Evolutionary conservation across 805 yeast genomes (phyloP).

Genomic region (Candida arabinofermentans): DNA sequence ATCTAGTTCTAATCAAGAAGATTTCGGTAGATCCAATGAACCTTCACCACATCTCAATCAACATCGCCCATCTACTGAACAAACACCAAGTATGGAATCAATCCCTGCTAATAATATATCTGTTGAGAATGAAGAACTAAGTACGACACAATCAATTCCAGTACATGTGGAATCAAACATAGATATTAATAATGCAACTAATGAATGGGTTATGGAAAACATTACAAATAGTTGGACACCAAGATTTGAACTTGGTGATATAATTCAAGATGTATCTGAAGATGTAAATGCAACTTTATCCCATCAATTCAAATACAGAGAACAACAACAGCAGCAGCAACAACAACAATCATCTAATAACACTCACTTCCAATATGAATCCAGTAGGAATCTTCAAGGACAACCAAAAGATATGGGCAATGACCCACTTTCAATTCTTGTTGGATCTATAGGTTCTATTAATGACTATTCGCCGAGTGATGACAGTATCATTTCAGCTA

Average conservation of each 20-base stretch:
- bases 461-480: no score
- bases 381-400: no score
- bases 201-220: slow-evolving; percentile 3
- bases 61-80: background rate
- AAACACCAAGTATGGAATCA: background rate
- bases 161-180: background rate
- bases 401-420: background rate
- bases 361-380: no score
- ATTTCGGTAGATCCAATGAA: background rate
- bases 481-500: no score
- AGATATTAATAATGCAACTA: background rate
- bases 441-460: background rate
- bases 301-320: background rate
- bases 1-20: background rate
- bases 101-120: background rate
- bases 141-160: background rate
- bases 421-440: background rate
- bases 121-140: background rate
- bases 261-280: background rate
- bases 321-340: background rate
- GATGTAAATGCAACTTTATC: background rate
- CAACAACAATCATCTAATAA: background rate
- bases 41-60: background rate
- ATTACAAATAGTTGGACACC: slow-evolving; percentile 6
- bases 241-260: slow-evolving; percentile 2